Percentiles rank a stretch among this genome's conserved stretches.
These are phyloP conservation scores for Alternaria angustiovoidea DNA, from an alignment of 2,329 filamentous ascomycete genomes.

Conservation along the genomic window DNA sequence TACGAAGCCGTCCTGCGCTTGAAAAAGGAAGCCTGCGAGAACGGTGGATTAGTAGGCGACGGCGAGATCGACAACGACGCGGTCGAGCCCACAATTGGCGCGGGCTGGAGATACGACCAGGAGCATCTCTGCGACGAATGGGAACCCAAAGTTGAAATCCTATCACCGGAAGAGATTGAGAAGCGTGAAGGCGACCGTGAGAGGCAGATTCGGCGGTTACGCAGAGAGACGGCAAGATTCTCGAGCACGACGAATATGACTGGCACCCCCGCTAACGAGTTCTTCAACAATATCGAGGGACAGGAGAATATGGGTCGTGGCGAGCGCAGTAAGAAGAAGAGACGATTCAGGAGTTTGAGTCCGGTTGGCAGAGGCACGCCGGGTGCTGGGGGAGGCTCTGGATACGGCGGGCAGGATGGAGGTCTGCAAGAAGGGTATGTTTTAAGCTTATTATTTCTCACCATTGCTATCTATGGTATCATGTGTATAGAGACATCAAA, in stretches of 20 bases:
- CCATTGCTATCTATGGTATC: neutral
- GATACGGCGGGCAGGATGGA: slow-evolving; percentile 73
- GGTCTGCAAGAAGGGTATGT: slow-evolving; percentile 58
- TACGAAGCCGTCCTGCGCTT: slow-evolving; percentile 92
- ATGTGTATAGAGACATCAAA: neutral
- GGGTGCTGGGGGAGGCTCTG: slow-evolving; percentile 65
- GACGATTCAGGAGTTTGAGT: slow-evolving; percentile 86
- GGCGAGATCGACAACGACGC: slow-evolving; percentile 89
- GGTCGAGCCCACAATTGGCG: slow-evolving; percentile 75
- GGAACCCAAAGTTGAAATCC: slow-evolving; percentile 62
- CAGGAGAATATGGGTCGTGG: slow-evolving; percentile 87
- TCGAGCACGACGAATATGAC: slow-evolving; percentile 84
- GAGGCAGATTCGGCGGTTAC: slow-evolving; percentile 82
- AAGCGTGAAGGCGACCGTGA: slow-evolving; percentile 95
- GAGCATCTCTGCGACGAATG: slow-evolving; percentile 75
- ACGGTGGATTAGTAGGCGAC: slow-evolving; percentile 79
- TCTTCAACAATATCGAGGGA: slow-evolving; percentile 64
- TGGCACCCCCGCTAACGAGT: slow-evolving; percentile 70
- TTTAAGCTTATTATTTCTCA: neutral
- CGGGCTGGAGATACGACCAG: slow-evolving; percentile 94
- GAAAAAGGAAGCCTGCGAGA: slow-evolving; percentile 96
- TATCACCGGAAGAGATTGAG: slow-evolving; percentile 97
- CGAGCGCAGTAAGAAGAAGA: slow-evolving; percentile 94
- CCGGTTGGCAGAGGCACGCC: slow-evolving; percentile 85
- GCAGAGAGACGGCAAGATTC: slow-evolving; percentile 91